Conservation (phyloP, 441 rosid species). For the Gossypium davidsonii region DNA sequence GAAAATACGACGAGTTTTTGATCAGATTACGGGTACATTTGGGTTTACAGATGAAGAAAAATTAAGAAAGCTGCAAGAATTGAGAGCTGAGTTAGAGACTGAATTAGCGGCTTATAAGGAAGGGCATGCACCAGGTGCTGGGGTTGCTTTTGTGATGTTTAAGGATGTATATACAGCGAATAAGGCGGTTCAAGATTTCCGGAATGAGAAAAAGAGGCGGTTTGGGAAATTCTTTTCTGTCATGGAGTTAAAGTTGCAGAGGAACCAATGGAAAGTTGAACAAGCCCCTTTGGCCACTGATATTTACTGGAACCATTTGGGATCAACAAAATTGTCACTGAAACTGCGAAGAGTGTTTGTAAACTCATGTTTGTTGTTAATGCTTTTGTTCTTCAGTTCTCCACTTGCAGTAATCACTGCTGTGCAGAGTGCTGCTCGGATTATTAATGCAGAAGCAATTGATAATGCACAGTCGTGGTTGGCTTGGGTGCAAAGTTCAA, state of each 20-base stretch:
- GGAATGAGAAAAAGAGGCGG: slow-evolving; percentile 66
- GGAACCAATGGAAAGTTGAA: slow-evolving; percentile 96
- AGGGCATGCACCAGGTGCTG: slow-evolving; percentile 82
- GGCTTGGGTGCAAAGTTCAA: slow-evolving; percentile 83
- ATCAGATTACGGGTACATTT: slow-evolving; percentile 36
- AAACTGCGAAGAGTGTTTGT: slow-evolving; percentile 66
- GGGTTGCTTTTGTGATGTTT: slow-evolving; percentile 85
- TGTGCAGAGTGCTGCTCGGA: slow-evolving; percentile 70
- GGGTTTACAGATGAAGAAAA: slow-evolving; percentile 76
- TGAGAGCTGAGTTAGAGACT: slow-evolving; percentile 66
- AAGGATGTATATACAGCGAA: slow-evolving; percentile 92
- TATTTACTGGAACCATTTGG: slow-evolving; percentile 94
- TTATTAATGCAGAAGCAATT: slow-evolving; percentile 86
- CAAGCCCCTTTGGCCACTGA: slow-evolving; percentile 92
- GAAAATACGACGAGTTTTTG: slow-evolving; percentile 38
- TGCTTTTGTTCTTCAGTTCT: slow-evolving; percentile 83
- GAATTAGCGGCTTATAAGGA: slow-evolving; percentile 67
- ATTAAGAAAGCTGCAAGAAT: slow-evolving; percentile 65
- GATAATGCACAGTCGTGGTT: slow-evolving; percentile 85
- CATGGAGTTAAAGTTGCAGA: slow-evolving; percentile 72
- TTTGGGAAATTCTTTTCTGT: slow-evolving; percentile 82
- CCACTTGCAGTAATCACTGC: slow-evolving; percentile 86
- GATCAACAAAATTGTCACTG: slow-evolving; percentile 63
- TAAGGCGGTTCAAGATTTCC: slow-evolving; percentile 82
- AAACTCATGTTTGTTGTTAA: slow-evolving; percentile 69